Evolutionary conservation across 768 basidiomycete genomes (phyloP), one percentile per base, ranked within the genome.

Genomic region (Clavaria fumosa): DNA sequence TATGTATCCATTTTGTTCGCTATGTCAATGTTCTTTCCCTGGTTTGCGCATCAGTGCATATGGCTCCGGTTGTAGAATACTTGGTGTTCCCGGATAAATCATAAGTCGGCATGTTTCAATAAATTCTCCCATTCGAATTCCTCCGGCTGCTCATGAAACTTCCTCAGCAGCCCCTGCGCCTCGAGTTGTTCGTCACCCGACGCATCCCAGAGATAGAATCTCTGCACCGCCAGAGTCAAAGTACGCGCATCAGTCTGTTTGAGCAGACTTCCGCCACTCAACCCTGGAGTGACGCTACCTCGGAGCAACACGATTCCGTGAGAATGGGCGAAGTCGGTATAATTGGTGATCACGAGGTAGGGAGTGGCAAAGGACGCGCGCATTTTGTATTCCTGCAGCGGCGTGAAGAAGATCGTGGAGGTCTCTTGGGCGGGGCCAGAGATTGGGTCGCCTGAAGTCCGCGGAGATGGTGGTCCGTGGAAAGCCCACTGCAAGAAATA

Each of bases 401-500:
- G 84, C 0, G 95, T 90, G 63, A 93, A 93, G 23, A 97, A 65
- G 37, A 93, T 67, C 0, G 89, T 90, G 4, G 89, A 73, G 2
- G 59, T 61, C 36, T 61, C 63, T 45, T 10, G 22, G 47, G 9
- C 42, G 4, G 61, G 52, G 42, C 60, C 53, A 31, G 60, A 45
- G 52, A 74, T 72, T 4, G 61, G 63, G 21, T 47, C 40, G 27
- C 62, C 57, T 11, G 47, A 51, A n/a, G 61, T 51, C 1, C 63
- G 57, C 4, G 82, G 79, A 4, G 64, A 56, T 1, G 67, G 67
- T 0, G 86, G 85, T 5, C 70, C 72, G 51, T 93, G 78, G 54
- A 93, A 81, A 26, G 68, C 66, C 93, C 95, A 97, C 55, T 99
- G 80, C 42, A 96, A 61, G 50, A 76, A 78, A 55, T 77, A 88